These are phyloP conservation scores for Phyllosticta citrichinensis DNA, from an alignment of 2,329 filamentous ascomycete genomes.

Conservation along the genomic window DNA sequence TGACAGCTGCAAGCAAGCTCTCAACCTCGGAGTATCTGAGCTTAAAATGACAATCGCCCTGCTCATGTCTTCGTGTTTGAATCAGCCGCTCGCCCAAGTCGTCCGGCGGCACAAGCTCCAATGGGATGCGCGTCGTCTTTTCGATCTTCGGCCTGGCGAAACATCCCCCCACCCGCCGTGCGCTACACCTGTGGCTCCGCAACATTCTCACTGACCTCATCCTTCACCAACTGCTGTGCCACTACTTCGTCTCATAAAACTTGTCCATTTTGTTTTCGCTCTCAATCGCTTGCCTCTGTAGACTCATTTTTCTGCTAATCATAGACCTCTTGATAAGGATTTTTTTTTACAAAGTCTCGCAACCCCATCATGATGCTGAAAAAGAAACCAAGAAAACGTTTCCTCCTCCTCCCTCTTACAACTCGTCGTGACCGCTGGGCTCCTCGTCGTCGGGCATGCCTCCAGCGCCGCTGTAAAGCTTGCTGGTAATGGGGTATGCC, in stretches of 20 bases:
- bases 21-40: not conserved
- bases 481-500: slow-evolving; percentile 97
- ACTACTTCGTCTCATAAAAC: too few relatives aligned
- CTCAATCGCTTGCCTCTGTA: too few relatives aligned
- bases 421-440: slow-evolving; percentile 43
- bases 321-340: not conserved
- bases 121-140: not conserved
- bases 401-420: slow-evolving; percentile 25
- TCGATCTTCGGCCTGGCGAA: not conserved
- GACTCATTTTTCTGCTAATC: too few relatives aligned
- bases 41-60: not conserved
- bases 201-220: too few relatives aligned
- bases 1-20: not conserved
- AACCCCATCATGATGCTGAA: not conserved
- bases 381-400: not conserved
- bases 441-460: slow-evolving; percentile 57
- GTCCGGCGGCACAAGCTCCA: not conserved
- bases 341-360: not conserved
- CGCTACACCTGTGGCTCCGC: not conserved
- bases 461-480: slow-evolving; percentile 66
- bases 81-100: not conserved
- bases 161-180: not conserved
- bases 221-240: too few relatives aligned
- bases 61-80: not conserved
- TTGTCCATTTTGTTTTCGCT: too few relatives aligned